Base-by-base conservation (phyloP, 2,329 filamentous ascomycete species). In the Claviceps africana region DNA sequence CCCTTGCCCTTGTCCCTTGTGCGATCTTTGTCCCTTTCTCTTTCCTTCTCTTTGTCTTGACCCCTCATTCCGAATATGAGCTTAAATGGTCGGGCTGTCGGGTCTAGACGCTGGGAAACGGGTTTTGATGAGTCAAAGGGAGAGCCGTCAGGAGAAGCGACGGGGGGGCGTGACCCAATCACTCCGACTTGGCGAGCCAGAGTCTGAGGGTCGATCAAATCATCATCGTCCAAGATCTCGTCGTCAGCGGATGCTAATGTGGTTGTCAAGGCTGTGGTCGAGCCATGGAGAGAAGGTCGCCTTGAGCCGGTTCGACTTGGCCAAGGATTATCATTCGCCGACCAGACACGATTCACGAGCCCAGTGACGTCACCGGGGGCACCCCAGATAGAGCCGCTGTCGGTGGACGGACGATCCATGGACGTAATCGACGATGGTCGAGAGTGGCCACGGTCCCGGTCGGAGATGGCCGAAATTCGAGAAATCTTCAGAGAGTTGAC, bases 61-160 rank as follows among this genome's bases (percentile, higher is more conserved):
- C 56, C 67, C 55, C 59, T 68, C 10, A 46, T 50, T 17, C 75
- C 72, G 59, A 82, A 79, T 54, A 93, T 79, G 39, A 82, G 77
- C 67, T 85, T 91, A 64, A 97, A 97, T 1, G 85, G 87, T 9
- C 90, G 90, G 0, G 91, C 93, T 7, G 87, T 80, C 8, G 93
- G 93, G 61, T 98, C 97, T 30, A 97, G 75, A 60, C 67, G 82
- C 70, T 65, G 82, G 66, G 63, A 83, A 72, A 61, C 77, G 9
- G 62, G 65, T 17, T 65, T 72, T 40, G 68, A 59, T 25, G 46
- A 52, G 25, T 43, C 48, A 3, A 33, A 4, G 17, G 37, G 11
- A 3, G 48, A 47, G 25, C 19, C 22, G n/a, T 39, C 33, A 8
- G 19, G 15, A 37, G 48, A 19, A 7, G 64, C 57, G 7, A 63